Percentiles rank a stretch among this genome's conserved stretches.
Conservation (phyloP, 805 yeast species). For the Sporopachydermia quercuum region DNA sequence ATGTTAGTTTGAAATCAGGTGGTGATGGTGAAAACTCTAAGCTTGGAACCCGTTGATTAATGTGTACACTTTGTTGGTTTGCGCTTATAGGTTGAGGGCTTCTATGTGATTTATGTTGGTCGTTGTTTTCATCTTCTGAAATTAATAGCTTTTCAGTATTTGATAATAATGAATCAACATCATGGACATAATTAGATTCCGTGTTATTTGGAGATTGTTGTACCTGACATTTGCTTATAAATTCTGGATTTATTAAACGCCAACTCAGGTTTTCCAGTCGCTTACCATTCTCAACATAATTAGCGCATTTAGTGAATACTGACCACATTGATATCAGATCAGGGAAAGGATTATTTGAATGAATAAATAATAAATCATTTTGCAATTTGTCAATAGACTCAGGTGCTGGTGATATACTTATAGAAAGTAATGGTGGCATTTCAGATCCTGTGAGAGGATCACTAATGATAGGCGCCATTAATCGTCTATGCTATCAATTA, state of each 20-base stretch:
- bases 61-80: background rate
- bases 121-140: background rate
- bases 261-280: constrained; percentile 23
- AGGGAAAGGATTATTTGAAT: background rate
- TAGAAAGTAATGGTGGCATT: background rate
- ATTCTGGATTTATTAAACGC: constrained; percentile 12
- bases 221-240: too few species aligned
- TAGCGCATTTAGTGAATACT: constrained; percentile 21
- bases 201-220: too few species aligned
- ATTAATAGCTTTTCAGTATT: background rate
- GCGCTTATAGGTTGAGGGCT: background rate
- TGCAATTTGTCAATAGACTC: background rate
- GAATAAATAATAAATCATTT: background rate
- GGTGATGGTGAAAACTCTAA: background rate
- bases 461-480: too few species aligned
- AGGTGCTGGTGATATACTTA: background rate
- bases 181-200: too few species aligned
- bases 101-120: too few species aligned
- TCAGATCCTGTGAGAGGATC: too few species aligned
- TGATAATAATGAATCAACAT: background rate
- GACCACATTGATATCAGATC: constrained; percentile 5
- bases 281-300: constrained; percentile 20
- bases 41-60: background rate
- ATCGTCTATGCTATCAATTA: too few species aligned
- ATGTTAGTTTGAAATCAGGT: background rate